Evolutionary conservation across 306 rosid genomes (phyloP).

Genomic region (Albizia julibrissin): DNA sequence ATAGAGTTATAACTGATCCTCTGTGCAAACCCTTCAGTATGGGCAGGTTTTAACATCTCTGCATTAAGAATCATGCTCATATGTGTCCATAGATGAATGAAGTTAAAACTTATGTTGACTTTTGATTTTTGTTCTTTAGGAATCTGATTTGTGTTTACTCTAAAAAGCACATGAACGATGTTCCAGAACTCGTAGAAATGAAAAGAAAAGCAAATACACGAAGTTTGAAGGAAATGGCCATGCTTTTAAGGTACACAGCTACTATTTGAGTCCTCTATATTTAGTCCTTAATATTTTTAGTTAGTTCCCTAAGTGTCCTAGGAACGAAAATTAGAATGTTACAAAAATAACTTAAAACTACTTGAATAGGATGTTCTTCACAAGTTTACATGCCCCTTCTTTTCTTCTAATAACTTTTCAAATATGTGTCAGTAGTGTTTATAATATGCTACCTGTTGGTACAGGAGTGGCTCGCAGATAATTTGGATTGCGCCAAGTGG

Average conservation of each 20-base stretch:
- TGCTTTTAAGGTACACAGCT: background rate
- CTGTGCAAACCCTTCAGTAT: background rate
- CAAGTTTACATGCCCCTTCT: background rate
- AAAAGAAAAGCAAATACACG: background rate
- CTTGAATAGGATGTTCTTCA: background rate
- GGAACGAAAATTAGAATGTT: background rate
- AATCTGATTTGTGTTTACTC: conserved; percentile 4
- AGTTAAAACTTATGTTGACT: background rate
- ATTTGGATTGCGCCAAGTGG: background rate
- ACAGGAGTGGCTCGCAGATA: background rate
- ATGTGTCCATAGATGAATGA: background rate
- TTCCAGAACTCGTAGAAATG: background rate
- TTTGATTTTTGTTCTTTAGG: background rate
- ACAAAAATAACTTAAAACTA: background rate
- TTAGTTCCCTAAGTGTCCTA: background rate
- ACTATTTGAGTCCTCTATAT: background rate
- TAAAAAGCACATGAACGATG: conserved; percentile 11
- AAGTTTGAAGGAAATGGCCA: background rate
- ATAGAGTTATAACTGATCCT: background rate
- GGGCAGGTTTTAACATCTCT: background rate
- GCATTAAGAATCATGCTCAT: background rate
- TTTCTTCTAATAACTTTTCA: background rate
- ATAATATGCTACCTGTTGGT: background rate
- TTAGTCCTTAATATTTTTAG: background rate
- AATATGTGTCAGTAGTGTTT: background rate